phyloP scores from a whole-genome alignment of 192 early-diverging fungal genomes.

The Geosiphon pyriformis region DNA sequence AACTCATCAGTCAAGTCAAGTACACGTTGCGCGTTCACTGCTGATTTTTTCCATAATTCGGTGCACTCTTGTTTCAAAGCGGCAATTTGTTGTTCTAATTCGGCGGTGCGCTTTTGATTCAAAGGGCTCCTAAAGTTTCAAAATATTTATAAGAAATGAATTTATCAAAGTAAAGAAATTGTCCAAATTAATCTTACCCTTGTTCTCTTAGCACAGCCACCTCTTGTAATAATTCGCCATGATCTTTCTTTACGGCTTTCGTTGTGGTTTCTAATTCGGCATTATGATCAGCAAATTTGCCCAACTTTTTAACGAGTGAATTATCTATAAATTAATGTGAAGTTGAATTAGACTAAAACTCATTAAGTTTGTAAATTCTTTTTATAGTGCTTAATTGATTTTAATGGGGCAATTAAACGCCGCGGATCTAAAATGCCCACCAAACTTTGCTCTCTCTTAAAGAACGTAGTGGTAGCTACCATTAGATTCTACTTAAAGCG shows the following conservation, averaged over 20 bases:
- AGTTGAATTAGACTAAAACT: background rate
- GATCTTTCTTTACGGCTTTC: slow-evolving; percentile 27
- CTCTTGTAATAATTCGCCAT: slow-evolving; percentile 35
- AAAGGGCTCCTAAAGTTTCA: slow-evolving; percentile 36
- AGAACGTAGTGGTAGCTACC: no score
- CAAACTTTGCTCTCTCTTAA: no score
- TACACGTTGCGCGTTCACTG: slow-evolving; percentile 85
- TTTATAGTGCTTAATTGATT: no score
- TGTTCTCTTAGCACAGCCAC: slow-evolving; percentile 33
- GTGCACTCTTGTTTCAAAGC: slow-evolving; percentile 79
- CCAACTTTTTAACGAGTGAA: slow-evolving; percentile 38
- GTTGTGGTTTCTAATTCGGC: slow-evolving; percentile 33
- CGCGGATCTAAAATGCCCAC: no score
- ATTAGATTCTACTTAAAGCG: no score
- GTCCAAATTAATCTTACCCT: slow-evolving; percentile 38
- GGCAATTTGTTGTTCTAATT: slow-evolving; percentile 71
- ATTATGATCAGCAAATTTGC: slow-evolving; percentile 37
- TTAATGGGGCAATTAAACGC: no score
- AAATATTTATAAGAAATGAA: slow-evolving; percentile 4
- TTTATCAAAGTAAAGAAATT: background rate
- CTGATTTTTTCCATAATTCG: slow-evolving; percentile 85
- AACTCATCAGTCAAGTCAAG: slow-evolving; percentile 78
- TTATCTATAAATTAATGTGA: no score
- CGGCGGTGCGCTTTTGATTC: slow-evolving; percentile 60
- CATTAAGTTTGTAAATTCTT: background rate